Conservation (phyloP, 495 filamentous ascomycete genomes). For the Hyphodiscus hymeniophilus region DNA sequence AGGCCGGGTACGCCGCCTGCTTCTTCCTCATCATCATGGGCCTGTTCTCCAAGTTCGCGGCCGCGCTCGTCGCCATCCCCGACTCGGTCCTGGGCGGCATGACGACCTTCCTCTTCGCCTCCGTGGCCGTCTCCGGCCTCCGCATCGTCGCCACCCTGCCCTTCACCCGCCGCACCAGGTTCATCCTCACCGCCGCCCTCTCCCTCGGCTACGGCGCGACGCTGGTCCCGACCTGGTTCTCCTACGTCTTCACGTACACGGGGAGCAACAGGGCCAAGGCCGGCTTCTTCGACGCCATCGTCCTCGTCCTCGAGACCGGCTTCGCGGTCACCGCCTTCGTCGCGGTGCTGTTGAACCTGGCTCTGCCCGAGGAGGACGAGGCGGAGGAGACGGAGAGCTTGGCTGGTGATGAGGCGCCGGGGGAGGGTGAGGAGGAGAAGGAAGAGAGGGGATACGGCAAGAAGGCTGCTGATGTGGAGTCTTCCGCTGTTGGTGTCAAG, state of each 20-base stretch:
- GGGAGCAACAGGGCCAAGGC: slow-evolving; percentile 63
- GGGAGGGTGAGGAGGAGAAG: neutral
- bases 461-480: neutral
- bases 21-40: slow-evolving; percentile 85
- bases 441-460: neutral
- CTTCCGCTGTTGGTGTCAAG: neutral
- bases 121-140: slow-evolving; percentile 80
- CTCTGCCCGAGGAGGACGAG: slow-evolving; percentile 66
- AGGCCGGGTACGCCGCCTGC: slow-evolving; percentile 66
- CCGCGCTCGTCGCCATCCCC: slow-evolving; percentile 76
- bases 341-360: slow-evolving; percentile 63
- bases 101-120: slow-evolving; percentile 85
- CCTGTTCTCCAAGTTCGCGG: slow-evolving; percentile 89
- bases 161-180: slow-evolving; percentile 80
- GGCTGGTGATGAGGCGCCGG: slow-evolving; percentile 23
- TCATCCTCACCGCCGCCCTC: slow-evolving; percentile 75
- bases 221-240: slow-evolving; percentile 70
- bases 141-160: slow-evolving; percentile 71
- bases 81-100: slow-evolving; percentile 78
- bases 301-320: slow-evolving; percentile 72
- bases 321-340: slow-evolving; percentile 66
- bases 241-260: slow-evolving; percentile 60
- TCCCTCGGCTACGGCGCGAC: slow-evolving; percentile 75
- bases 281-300: slow-evolving; percentile 78
- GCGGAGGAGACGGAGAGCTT: slow-evolving; percentile 29